Percentiles rank a stretch among this genome's conserved stretches.
These are phyloP conservation scores for Fusarium sp. DNA, from an alignment of 2,329 filamentous ascomycete genomes.

Conservation along the genomic window DNA sequence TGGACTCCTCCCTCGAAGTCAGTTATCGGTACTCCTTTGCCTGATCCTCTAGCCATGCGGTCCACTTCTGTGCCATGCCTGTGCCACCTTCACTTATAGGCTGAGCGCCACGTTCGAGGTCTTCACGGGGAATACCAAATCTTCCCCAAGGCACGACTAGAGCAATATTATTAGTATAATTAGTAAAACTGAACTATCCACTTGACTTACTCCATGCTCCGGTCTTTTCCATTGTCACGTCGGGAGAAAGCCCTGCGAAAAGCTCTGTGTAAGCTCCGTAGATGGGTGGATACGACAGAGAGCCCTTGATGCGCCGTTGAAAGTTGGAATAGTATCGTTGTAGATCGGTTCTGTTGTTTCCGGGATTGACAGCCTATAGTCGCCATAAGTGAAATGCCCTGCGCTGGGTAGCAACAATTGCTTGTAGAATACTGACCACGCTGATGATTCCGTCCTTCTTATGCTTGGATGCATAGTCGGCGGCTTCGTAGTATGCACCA, in stretches of 20 bases:
- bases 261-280: conserved; percentile 62
- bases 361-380: conserved; percentile 26
- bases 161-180: no score
- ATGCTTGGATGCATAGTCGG: conserved; percentile 48
- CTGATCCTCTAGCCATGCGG: no score
- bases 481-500: conserved; percentile 44
- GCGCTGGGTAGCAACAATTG: no score
- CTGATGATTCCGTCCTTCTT: conserved; percentile 20
- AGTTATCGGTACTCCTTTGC: no score
- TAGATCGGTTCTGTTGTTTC: conserved; percentile 25
- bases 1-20: no score
- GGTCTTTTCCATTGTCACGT: conserved; percentile 18
- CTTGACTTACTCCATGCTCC: conserved; percentile 18
- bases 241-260: conserved; percentile 55
- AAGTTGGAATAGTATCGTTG: conserved; percentile 3
- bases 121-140: no score
- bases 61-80: no score
- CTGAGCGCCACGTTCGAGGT: no score
- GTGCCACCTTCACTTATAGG: no score
- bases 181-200: no score
- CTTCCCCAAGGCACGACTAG: no score
- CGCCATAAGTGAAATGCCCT: background rate
- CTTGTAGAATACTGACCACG: conserved; percentile 1
- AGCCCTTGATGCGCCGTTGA: background rate
- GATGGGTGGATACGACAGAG: conserved; percentile 30